Conservation (phyloP, 164 flowering plant species). For the Vitis labrusca region DNA sequence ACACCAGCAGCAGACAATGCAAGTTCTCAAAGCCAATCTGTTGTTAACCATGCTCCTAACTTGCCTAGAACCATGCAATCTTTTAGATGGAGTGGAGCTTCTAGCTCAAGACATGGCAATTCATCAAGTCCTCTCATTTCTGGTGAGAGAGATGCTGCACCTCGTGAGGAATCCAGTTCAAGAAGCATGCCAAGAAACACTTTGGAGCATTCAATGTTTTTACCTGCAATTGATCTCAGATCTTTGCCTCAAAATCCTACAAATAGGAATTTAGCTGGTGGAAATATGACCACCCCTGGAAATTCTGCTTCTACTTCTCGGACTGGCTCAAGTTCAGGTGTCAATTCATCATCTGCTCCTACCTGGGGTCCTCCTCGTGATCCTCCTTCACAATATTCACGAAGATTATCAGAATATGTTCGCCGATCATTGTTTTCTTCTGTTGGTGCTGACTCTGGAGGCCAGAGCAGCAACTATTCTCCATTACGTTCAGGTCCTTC, state of each 20-base stretch:
- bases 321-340: slow-evolving; percentile 34
- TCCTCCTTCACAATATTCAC: slow-evolving; percentile 31
- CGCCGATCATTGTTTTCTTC: slow-evolving; percentile 44
- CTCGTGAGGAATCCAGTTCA: slow-evolving; percentile 33
- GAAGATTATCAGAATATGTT: slow-evolving; percentile 53
- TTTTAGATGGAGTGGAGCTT: slow-evolving; percentile 35
- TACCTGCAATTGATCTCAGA: slow-evolving; percentile 38
- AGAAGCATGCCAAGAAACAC: slow-evolving; percentile 42
- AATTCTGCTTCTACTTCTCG: slow-evolving; percentile 45
- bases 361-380: slow-evolving; percentile 31
- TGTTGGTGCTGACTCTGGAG: slow-evolving; percentile 39
- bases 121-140: slow-evolving; percentile 17
- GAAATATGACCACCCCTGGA: slow-evolving; percentile 32
- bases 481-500: slow-evolving; percentile 26
- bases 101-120: slow-evolving; percentile 27
- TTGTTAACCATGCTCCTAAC: slow-evolving; percentile 25
- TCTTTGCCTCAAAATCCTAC: slow-evolving; percentile 32
- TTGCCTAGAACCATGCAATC: slow-evolving; percentile 33
- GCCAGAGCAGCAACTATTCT: slow-evolving; percentile 26
- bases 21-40: slow-evolving; percentile 23
- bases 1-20: slow-evolving; percentile 23
- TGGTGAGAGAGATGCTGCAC: slow-evolving; percentile 18
- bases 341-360: slow-evolving; percentile 33
- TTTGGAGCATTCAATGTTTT: slow-evolving; percentile 47
- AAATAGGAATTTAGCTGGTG: slow-evolving; percentile 34